Evolutionary conservation across 2,329 filamentous ascomycete genomes (phyloP), one percentile per base, ranked within the genome.

Genomic region (Fusarium paranaense): DNA sequence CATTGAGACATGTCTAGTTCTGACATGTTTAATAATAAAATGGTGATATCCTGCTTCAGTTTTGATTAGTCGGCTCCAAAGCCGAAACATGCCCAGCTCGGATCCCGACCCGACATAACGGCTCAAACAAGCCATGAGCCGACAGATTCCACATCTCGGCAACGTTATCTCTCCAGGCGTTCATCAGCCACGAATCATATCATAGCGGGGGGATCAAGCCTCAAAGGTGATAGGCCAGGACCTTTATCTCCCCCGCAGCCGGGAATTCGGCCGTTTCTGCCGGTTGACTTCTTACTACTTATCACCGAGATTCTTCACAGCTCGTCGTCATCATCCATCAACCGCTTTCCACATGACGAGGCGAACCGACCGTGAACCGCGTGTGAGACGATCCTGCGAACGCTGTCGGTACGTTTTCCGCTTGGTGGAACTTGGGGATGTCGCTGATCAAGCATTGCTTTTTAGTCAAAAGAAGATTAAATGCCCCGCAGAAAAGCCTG

Each of bases 381-480:
- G 73, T 63, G 73, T 76, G 35, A 73, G 75, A 59, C 75, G 75
- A 27, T 77, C 75, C 2, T 77, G 75, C 8, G 75, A 77, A 56
- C 75, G 75, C 8, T 77, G 75, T 45, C 71, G 75, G 75, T 77
- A 52, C 16, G 75, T 25, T 10, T 20, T 25, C 20, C n/a, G 16
- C 42, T 32, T 22, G 18, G n/a, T 14, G 6, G 27, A 61, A 25
- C 18, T 5, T 52, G 1, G 16, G 3, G 7, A 20, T 9, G 2
- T 16, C 13, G 18, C 45, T 64, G 4, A 71, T 18, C 16, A 4
- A 6, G 7, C 8, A 6, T 11, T 27, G 18, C 6, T 2, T 2
- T 27, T 1, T 35, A 75, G 76, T 3, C 66, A 77, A 18, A 78
- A 78, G 45, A 78, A 78, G 60, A 76, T 76, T 1, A 78, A 78